Evolutionary conservation across 805 yeast genomes (phyloP).

Genomic region (Pichia scutulata): DNA sequence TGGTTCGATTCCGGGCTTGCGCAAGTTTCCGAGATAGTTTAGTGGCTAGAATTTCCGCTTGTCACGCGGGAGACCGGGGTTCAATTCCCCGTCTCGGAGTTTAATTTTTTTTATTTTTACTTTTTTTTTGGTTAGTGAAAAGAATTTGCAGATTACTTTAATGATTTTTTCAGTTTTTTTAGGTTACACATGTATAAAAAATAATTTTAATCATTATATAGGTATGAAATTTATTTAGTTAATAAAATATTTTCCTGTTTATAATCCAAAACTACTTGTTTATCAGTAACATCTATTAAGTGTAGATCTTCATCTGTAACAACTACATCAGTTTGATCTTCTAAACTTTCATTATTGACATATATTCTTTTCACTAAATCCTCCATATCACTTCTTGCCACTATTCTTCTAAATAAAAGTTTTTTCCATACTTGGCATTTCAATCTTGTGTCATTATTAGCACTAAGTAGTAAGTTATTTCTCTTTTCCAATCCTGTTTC

Average conservation of each 20-base stretch:
- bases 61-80: constrained; percentile 39
- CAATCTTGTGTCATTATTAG: background rate
- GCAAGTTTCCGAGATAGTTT: constrained; percentile 32
- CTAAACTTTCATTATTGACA: background rate
- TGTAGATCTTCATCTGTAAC: background rate
- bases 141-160: too few species aligned
- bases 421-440: background rate
- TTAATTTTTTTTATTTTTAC: too few species aligned
- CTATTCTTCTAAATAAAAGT: background rate
- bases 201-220: background rate
- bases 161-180: too few species aligned
- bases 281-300: background rate
- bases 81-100: constrained; percentile 37
- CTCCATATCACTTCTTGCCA: background rate
- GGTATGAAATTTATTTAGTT: background rate
- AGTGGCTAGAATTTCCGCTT: constrained; percentile 37
- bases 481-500: background rate
- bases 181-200: too few species aligned
- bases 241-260: background rate
- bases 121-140: too few species aligned
- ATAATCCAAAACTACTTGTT: background rate
- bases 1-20: constrained; percentile 25
- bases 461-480: background rate
- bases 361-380: background rate
- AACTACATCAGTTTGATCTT: background rate